phyloP scores from a whole-genome alignment of 1,284 basidiomycete genomes.

The Boletellus deceptivus region DNA sequence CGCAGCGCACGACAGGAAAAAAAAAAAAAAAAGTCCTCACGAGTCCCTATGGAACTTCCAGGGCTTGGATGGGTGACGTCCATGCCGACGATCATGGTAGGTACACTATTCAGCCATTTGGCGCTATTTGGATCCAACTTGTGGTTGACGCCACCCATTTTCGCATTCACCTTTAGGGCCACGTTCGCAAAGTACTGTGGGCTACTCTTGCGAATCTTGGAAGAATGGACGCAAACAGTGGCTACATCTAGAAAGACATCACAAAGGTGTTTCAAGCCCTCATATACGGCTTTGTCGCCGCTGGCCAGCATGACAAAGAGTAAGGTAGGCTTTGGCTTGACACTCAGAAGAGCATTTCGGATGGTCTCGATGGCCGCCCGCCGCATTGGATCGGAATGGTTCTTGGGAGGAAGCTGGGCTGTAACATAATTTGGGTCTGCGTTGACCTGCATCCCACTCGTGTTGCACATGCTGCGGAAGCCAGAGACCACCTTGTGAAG shows the following conservation, averaged over 20 bases:
- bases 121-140: slow-evolving; percentile 51
- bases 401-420: slow-evolving; percentile 11
- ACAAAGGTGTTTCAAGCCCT: slow-evolving; percentile 67
- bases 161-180: slow-evolving; percentile 65
- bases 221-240: slow-evolving; percentile 66
- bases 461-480: slow-evolving; percentile 57
- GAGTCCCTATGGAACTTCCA: slow-evolving; percentile 56
- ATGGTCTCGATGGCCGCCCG: slow-evolving; percentile 10
- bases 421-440: slow-evolving; percentile 4
- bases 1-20: too few species aligned
- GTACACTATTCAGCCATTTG: slow-evolving; percentile 49
- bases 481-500: slow-evolving; percentile 44
- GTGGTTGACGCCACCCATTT: slow-evolving; percentile 77
- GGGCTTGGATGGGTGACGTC: slow-evolving; percentile 76
- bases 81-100: slow-evolving; percentile 80
- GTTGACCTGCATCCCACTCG: slow-evolving; percentile 53
- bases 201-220: slow-evolving; percentile 54
- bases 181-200: slow-evolving; percentile 35
- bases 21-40: slow-evolving; percentile 2
- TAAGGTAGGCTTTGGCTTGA: slow-evolving; percentile 39
- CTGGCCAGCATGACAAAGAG: slow-evolving; percentile 60
- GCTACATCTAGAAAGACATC: slow-evolving; percentile 64
- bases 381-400: slow-evolving; percentile 11
- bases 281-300: slow-evolving; percentile 66
- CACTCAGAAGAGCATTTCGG: slow-evolving; percentile 16